Conservation (phyloP, 768 basidiomycete genomes). For the Mycena chlorophos region DNA sequence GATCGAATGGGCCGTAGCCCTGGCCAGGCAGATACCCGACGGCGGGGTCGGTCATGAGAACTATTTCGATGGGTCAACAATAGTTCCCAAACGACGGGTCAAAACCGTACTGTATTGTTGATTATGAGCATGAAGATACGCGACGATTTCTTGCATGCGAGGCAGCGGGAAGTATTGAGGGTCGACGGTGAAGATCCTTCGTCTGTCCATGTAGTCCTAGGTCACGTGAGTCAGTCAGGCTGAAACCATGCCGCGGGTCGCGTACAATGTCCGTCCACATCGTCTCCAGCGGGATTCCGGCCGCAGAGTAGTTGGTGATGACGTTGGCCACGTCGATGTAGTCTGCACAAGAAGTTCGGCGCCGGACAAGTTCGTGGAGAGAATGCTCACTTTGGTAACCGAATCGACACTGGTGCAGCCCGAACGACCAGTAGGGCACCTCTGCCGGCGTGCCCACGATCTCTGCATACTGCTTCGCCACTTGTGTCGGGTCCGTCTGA, state of each 20-base stretch:
- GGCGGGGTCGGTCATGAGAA: conserved; percentile 76
- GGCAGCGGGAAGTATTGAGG: conserved; percentile 64
- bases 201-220: conserved; percentile 66
- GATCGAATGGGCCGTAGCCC: conserved; percentile 54
- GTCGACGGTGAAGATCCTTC: conserved; percentile 70
- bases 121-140: conserved; percentile 56
- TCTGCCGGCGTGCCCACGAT: conserved; percentile 67
- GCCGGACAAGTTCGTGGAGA: background rate
- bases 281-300: conserved; percentile 67
- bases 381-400: conserved; percentile 55
- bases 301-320: conserved; percentile 59
- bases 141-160: conserved; percentile 65
- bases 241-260: too few relatives aligned
- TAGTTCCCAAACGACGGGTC: background rate
- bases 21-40: conserved; percentile 51
- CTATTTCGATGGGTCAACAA: conserved; percentile 32
- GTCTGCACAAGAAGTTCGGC: conserved; percentile 36
- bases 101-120: conserved; percentile 54
- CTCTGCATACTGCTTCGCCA: conserved; percentile 69
- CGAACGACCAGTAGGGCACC: conserved; percentile 75
- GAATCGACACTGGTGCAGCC: conserved; percentile 72
- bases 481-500: conserved; percentile 53
- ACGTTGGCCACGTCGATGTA: conserved; percentile 63
- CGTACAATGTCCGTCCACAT: conserved; percentile 78
- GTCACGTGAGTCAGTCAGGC: too few relatives aligned